These are phyloP conservation scores for Neonectria magnoliae DNA, from an alignment of 2,329 filamentous ascomycete species.

Conservation along the genomic window DNA sequence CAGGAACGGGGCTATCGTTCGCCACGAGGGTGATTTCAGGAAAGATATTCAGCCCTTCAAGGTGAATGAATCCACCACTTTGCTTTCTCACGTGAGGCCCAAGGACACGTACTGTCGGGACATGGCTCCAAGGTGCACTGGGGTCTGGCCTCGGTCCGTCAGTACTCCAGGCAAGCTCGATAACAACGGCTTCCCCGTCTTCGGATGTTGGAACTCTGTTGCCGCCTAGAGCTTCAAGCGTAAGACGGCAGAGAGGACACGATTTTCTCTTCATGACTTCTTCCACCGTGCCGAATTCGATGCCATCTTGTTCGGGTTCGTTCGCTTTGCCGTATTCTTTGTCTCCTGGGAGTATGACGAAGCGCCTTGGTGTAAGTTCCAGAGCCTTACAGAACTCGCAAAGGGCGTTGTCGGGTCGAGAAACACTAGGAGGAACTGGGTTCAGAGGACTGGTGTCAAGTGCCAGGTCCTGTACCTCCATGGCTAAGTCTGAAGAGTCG, in stretches of 20 bases:
- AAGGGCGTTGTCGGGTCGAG: background rate
- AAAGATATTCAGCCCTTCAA: background rate
- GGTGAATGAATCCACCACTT: background rate
- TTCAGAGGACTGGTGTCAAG: too few relatives aligned
- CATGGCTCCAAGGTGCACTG: background rate
- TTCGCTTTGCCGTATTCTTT: background rate
- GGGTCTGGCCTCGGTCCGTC: background rate
- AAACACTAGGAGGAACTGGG: background rate
- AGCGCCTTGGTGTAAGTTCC: background rate
- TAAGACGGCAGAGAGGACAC: background rate
- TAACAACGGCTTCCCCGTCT: background rate
- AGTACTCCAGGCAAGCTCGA: background rate
- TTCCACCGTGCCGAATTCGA: background rate
- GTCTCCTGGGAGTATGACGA: background rate
- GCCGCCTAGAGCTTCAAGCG: background rate
- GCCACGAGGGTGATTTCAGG: background rate
- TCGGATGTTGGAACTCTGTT: background rate
- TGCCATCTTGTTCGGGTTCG: background rate
- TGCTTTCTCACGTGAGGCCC: background rate
- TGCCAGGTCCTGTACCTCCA: too few relatives aligned
- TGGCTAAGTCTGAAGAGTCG: too few relatives aligned
- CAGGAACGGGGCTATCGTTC: background rate
- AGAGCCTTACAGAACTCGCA: background rate
- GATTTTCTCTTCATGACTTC: background rate
- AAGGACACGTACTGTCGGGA: background rate